Conservation (phyloP, 371 early-diverging fungal genomes). For the Blakeslea trispora region DNA sequence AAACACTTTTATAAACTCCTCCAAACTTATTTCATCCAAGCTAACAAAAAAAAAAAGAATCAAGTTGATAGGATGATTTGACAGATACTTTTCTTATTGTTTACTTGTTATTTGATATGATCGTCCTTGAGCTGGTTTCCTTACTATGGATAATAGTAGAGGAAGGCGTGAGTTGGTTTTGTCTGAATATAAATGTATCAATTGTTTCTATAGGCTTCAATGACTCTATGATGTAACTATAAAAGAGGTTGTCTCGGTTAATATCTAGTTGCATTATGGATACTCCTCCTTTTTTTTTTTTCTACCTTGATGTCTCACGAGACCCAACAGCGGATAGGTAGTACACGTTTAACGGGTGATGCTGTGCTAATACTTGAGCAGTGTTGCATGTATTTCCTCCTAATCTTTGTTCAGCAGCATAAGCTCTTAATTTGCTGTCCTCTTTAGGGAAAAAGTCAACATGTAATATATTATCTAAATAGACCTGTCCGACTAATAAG, state of each 20-base stretch:
- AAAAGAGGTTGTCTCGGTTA: neutral
- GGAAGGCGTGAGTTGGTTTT: constrained; percentile 43
- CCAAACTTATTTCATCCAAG: constrained; percentile 45
- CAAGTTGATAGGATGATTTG: no score
- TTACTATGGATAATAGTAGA: constrained; percentile 64
- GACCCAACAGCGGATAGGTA: constrained; percentile 56
- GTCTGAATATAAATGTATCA: constrained; percentile 7
- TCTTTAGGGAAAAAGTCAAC: constrained; percentile 57
- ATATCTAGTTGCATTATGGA: neutral
- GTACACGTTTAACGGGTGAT: constrained; percentile 23
- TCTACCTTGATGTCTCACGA: constrained; percentile 44
- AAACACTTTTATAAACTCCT: constrained; percentile 46
- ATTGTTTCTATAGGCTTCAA: neutral
- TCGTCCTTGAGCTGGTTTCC: constrained; percentile 58
- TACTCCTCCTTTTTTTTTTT: neutral
- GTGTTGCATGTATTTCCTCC: constrained; percentile 74
- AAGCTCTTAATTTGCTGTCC: constrained; percentile 61
- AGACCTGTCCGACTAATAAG: constrained; percentile 52
- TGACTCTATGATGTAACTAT: constrained; percentile 14
- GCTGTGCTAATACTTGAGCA: constrained; percentile 57
- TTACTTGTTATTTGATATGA: constrained; percentile 60
- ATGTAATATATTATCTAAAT: constrained; percentile 54
- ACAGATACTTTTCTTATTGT: neutral
- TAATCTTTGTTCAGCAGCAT: constrained; percentile 54
- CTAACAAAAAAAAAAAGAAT: constrained; percentile 11